Conservation (phyloP, 352 stramenopile species). For the Globisporangium camurandrum region DNA sequence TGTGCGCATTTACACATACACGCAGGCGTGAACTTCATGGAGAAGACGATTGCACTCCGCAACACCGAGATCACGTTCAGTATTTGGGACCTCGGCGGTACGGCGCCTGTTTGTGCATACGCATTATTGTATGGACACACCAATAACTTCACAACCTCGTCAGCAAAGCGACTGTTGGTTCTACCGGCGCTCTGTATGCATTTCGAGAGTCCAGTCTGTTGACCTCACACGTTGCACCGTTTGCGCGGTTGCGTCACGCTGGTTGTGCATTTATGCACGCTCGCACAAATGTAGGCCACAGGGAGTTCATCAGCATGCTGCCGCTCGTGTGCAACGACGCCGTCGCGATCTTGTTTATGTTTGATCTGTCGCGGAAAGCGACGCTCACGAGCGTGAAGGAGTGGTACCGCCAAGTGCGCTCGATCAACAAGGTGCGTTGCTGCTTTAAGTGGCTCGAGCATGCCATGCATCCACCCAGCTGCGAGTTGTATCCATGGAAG, state of each 20-base stretch:
- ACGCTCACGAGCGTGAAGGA: conserved; percentile 91
- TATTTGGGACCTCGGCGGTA: conserved; percentile 91
- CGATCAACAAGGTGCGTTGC: conserved; percentile 83
- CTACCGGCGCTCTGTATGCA: no score
- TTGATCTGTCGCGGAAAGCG: conserved; percentile 89
- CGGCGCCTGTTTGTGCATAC: no score
- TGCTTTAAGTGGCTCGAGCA: no score
- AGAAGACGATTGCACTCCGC: conserved; percentile 91
- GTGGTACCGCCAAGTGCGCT: conserved; percentile 89
- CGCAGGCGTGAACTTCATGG: conserved; percentile 93
- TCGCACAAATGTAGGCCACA: conserved; percentile 40
- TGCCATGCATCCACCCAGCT: no score
- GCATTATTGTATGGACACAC: no score
- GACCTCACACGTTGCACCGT: neutral
- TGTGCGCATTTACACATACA: neutral
- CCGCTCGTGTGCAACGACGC: conserved; percentile 93
- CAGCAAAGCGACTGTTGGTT: no score
- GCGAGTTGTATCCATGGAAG: neutral
- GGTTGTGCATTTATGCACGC: neutral
- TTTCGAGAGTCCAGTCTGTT: no score
- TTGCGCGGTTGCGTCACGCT: neutral
- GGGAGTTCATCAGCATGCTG: conserved; percentile 93
- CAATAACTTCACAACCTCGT: no score
- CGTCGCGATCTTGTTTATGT: conserved; percentile 94
- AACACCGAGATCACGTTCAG: conserved; percentile 95